Base-by-base conservation (phyloP, 1,139 yeast genomes). In the Taphrina confusa region DNA sequence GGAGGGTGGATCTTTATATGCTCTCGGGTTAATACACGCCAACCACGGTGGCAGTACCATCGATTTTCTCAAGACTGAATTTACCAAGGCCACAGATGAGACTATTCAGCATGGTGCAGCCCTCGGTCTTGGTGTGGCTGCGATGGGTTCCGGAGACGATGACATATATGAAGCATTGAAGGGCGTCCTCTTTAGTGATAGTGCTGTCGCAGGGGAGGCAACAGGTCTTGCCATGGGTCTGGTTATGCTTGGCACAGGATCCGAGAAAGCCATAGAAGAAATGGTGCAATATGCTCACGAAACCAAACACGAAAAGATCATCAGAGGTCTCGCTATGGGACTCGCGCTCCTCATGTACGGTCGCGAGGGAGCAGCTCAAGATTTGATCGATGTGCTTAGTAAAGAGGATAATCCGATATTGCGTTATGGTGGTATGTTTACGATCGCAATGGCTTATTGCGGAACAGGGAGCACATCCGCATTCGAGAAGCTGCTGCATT, bases 161-260 rank as follows among this genome's bases (percentile, higher is more conserved):
- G 80, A 81, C 55, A 80, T 90, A 55, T 90, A 87, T 70, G 96
- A 89, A 67, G 88, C 88, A 61, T 80, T 92, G 69, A 87, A 86
- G 70, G 89, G 84, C 60, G 91, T 91, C 5, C 76, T 94, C 65
- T 92, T 86, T 72, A 82, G 92, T 11, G 98, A 92, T 70, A 85
- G 94, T 46, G 98, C 97, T 2, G 80, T 89, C 57, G 89, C 97
- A 4, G 96, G 97, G 64, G 97, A 91, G 72, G 97, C 97, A 46
- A 96, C 97, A 31, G 97, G 96, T 56, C 78, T 91, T 66, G 91
- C 95, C 47, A 90, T 94, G 94, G 99, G 99, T 66, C 79, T 92
- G 67, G 90, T 89, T 9, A 89, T 88, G 96, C 80, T 92, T 66
- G 98, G 98, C 20, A 85, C 95, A n/a, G 95, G 94, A 61, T 78